Base-by-base conservation (phyloP, 2,329 filamentous ascomycete species). In the Byssothecium circinans region DNA sequence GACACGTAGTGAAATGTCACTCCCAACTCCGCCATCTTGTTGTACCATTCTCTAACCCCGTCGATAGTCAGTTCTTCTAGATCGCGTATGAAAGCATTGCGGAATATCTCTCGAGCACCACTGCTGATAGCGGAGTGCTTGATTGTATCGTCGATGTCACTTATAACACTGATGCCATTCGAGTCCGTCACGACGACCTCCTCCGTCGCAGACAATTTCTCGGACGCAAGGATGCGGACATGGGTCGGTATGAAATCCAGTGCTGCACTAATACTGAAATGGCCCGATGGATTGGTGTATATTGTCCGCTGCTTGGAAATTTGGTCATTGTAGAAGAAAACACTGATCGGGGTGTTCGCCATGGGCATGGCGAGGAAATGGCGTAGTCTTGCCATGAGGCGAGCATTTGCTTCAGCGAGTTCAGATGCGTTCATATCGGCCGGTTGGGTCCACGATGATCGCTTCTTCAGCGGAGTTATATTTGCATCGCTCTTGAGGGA, bases 81-180 rank as follows among this genome's bases (percentile, higher is more conserved):
- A 36, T 96, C 90, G 8, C 91, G 86, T 43, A 96, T 86, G 66
- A 99, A 99, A 0, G 91, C 94, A 68, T 96, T 97, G 48, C 92
- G 85, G 70, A 97, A 97, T 52, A 97, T 96, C 66, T 97, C 94
- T 49, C 91, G 86, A 0, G 92, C 87, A 6, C 95, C 94, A 43
- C 82, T 82, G 2, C 84, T 82, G 56, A 99, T 96, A 47, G 91
- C 95, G 17, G 94, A 96, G 61, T 91, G 87, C 70, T 99, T 99
- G 66, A 99, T 86, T 0, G 94, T 99, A 70, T 99, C 94, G 64
- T 99, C 94, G 54, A 99, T 94, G 67, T 99, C 94, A 67, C 90
- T 97, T 68, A 99, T 97, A 49, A 99, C 66, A 69, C 91, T 97
- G 53, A 99, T 82, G 33, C 94, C 94, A 18, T 76, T 78, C 0